These are phyloP conservation scores for Oryza meyeriana DNA, from an alignment of 176 grass and related monocot genomes.

Conservation along the genomic window DNA sequence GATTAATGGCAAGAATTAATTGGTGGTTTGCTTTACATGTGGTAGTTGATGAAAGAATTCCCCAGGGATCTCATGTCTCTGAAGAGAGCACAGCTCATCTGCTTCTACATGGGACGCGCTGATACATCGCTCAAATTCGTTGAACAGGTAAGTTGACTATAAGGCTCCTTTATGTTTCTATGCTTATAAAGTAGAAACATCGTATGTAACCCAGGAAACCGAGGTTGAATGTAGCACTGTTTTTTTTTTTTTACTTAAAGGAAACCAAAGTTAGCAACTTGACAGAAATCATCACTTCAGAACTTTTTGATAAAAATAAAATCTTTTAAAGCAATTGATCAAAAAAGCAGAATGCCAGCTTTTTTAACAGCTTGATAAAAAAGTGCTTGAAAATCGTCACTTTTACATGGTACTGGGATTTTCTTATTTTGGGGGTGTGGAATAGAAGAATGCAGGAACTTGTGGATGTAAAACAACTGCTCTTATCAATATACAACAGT, in stretches of 20 bases:
- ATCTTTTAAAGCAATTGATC: background rate
- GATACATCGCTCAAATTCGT: slow-evolving; percentile 57
- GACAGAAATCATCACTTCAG: background rate
- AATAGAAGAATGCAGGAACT: background rate
- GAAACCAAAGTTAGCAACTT: background rate
- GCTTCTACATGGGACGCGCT: slow-evolving; percentile 56
- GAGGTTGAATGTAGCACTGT: background rate
- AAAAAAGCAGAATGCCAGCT: background rate
- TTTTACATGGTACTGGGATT: background rate
- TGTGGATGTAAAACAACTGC: background rate
- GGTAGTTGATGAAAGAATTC: slow-evolving; percentile 54
- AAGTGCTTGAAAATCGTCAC: background rate
- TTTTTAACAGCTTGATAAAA: background rate
- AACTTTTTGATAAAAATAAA: background rate
- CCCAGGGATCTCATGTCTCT: slow-evolving; percentile 67
- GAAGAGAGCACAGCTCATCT: slow-evolving; percentile 54
- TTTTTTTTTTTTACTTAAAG: background rate
- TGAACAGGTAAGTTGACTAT: slow-evolving; percentile 37
- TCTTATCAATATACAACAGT: background rate
- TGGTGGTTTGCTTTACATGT: background rate
- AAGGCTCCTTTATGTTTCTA: background rate
- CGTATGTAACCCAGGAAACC: background rate
- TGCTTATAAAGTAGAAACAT: background rate
- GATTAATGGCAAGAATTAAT: background rate
- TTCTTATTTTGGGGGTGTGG: background rate